Percentiles rank a stretch among this genome's conserved stretches.
Conservation (phyloP, 176 grass and related monocot species). For the Typha latifolia region DNA sequence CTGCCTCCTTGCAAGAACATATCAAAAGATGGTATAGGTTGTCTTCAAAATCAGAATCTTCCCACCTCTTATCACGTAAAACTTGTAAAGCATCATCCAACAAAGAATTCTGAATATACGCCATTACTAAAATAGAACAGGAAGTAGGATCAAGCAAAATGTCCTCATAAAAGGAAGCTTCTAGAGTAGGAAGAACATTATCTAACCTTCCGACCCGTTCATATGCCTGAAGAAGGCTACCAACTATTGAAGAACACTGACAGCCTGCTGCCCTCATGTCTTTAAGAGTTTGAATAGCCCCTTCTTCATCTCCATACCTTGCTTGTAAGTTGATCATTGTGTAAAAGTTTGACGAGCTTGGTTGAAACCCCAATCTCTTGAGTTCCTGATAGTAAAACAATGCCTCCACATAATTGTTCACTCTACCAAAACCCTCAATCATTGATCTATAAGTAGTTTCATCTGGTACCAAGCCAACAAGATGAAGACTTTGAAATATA, state of each 20-base stretch:
- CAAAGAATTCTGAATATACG: slow-evolving; percentile 67
- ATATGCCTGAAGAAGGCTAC: slow-evolving; percentile 62
- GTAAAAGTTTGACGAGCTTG: slow-evolving; percentile 86
- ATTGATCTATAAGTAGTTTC: slow-evolving; percentile 91
- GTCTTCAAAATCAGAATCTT: slow-evolving; percentile 66
- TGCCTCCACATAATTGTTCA: slow-evolving; percentile 43
- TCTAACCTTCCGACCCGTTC: slow-evolving; percentile 46
- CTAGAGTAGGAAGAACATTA: slow-evolving; percentile 47
- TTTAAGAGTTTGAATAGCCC: slow-evolving; percentile 40
- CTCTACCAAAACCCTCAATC: slow-evolving; percentile 84
- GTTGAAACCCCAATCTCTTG: slow-evolving; percentile 45
- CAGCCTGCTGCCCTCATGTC: slow-evolving; percentile 60
- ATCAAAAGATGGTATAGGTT: slow-evolving; percentile 86
- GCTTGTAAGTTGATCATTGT: slow-evolving; percentile 81
- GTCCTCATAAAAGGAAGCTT: slow-evolving; percentile 59
- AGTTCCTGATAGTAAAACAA: slow-evolving; percentile 61
- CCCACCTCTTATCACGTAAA: slow-evolving; percentile 71
- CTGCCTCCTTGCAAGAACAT: slow-evolving; percentile 78
- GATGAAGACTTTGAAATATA: slow-evolving; percentile 40
- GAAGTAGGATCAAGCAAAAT: slow-evolving; percentile 59
- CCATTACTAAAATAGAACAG: slow-evolving; percentile 66
- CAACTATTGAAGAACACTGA: slow-evolving; percentile 63
- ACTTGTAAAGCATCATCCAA: slow-evolving; percentile 62
- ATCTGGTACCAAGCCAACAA: slow-evolving; percentile 54
- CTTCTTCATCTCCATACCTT: slow-evolving; percentile 45